Evolutionary conservation across 257 asterid genomes (phyloP).

Genomic region (Fraxinus anomala): DNA sequence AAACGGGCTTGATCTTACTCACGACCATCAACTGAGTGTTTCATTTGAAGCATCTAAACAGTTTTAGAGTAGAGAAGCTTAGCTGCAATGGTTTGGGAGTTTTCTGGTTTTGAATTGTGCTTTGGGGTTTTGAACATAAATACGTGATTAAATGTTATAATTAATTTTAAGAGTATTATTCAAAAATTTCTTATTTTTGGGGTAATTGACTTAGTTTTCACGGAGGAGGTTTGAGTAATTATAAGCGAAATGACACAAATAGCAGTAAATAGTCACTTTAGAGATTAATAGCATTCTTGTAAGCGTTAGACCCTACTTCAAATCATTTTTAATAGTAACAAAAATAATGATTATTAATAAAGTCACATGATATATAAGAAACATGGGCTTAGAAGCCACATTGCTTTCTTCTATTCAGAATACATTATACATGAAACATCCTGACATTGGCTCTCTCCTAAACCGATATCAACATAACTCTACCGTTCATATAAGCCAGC

Average conservation of each 20-base stretch:
- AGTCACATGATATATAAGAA: background rate
- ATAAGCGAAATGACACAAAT: background rate
- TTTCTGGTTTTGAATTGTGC: no score
- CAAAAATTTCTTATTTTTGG: background rate
- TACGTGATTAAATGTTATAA: no score
- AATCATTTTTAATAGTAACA: background rate
- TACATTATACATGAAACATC: background rate
- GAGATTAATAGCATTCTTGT: background rate
- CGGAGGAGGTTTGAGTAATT: background rate
- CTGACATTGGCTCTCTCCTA: background rate
- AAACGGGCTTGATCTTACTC: slow-evolving; percentile 82
- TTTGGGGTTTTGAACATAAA: no score
- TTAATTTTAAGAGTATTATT: no score
- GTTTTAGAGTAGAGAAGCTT: no score
- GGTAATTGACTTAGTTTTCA: background rate
- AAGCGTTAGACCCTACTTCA: background rate
- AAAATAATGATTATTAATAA: background rate
- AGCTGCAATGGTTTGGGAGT: no score
- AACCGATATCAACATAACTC: background rate
- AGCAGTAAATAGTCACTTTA: background rate
- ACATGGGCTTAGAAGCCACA: background rate
- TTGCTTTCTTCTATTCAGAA: background rate
- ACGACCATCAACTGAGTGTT: slow-evolving; percentile 73
- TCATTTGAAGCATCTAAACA: no score
- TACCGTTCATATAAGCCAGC: background rate